A percentile compares a stretch with the other conserved stretches of the same genome.
Evolutionary conservation across 768 basidiomycete genomes (phyloP).

Genomic region (Tricholoma bakamatsutake): DNA sequence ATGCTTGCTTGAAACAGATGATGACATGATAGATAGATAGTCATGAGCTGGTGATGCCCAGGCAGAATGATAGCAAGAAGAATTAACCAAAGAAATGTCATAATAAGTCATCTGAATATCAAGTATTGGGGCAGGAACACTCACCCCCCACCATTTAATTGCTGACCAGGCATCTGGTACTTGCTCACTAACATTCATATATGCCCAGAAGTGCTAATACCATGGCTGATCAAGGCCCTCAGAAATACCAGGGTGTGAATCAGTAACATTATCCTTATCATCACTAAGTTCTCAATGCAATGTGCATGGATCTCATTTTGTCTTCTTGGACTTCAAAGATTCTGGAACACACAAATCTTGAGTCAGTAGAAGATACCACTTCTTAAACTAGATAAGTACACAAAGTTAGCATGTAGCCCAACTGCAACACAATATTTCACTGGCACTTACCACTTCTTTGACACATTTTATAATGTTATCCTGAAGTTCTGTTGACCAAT

Average conservation of each 20-base stretch:
- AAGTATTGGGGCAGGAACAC: slow-evolving; percentile 7
- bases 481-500: slow-evolving; percentile 20
- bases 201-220: slow-evolving; percentile 12
- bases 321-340: neutral
- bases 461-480: slow-evolving; percentile 5
- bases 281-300: neutral
- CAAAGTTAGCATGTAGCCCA: neutral
- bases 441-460: neutral
- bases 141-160: slow-evolving; percentile 31
- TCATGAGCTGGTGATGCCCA: too few relatives aligned
- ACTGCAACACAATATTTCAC: too few relatives aligned
- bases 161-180: slow-evolving; percentile 13
- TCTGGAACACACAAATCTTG: neutral
- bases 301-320: neutral
- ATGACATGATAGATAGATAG: too few relatives aligned
- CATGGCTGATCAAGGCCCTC: slow-evolving; percentile 5
- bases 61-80: too few relatives aligned
- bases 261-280: neutral
- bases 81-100: too few relatives aligned
- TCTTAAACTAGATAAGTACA: neutral
- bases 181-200: slow-evolving; percentile 11
- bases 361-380: neutral
- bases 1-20: neutral
- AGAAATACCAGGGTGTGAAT: too few relatives aligned
- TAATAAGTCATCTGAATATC: neutral